Percentiles rank a stretch among this genome's conserved stretches.
Evolutionary conservation across 2,329 filamentous ascomycete genomes (phyloP).

Genomic region (Cladosporium sp.): DNA sequence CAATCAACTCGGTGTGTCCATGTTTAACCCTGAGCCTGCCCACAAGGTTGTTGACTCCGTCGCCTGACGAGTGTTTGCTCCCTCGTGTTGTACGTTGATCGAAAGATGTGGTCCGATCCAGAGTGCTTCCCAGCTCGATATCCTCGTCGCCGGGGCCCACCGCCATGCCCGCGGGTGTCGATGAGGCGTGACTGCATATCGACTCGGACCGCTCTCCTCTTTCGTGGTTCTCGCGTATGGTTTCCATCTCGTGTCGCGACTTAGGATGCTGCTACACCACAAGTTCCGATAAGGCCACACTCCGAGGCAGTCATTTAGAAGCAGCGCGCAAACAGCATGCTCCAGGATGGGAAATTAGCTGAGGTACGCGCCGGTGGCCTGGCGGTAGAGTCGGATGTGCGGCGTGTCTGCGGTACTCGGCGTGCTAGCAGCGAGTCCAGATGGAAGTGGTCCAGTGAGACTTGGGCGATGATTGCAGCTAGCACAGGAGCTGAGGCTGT

Average conservation of each 20-base stretch:
- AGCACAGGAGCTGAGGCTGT: not conserved
- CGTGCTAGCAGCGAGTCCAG: too few relatives aligned
- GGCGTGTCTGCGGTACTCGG: too few relatives aligned
- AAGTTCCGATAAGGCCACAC: not conserved
- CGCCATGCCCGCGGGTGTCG: not conserved
- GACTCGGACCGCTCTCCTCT: conserved; percentile 1
- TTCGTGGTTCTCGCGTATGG: not conserved
- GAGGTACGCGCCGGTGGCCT: too few relatives aligned
- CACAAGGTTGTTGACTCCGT: not conserved
- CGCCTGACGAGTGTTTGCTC: conserved; percentile 7
- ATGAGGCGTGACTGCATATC: conserved; percentile 8
- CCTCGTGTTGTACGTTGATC: conserved; percentile 4
- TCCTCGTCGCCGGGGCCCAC: not conserved
- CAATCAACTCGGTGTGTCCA: conserved; percentile 57
- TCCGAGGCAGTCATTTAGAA: not conserved
- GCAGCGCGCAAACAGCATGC: conserved; percentile 4
- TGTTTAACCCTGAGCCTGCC: conserved; percentile 4
- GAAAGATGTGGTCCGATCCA: conserved; percentile 4
- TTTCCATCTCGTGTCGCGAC: conserved; percentile 2
- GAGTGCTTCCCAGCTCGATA: not conserved
- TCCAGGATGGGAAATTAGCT: not conserved
- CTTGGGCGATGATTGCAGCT: not conserved
- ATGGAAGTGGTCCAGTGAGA: too few relatives aligned
- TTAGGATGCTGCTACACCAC: not conserved
- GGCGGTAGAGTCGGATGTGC: too few relatives aligned